phyloP scores from a whole-genome alignment of 371 early-diverging fungal species.

The Zopfochytrium polystomum region DNA sequence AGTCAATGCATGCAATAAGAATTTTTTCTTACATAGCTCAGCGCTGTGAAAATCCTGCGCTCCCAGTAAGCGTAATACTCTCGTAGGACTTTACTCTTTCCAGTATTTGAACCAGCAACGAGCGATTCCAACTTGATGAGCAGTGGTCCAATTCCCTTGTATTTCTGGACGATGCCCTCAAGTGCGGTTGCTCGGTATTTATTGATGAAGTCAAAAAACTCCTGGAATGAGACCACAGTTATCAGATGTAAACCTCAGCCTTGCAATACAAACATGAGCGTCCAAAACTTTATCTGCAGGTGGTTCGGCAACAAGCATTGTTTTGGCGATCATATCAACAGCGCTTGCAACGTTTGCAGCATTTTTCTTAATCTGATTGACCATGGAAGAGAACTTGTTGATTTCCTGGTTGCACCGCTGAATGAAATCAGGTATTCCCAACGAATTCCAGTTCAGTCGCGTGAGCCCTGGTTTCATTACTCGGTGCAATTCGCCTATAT shows the following conservation, averaged over 20 bases:
- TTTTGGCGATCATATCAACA: conserved; percentile 50
- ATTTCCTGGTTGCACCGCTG: conserved; percentile 54
- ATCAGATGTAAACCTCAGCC: not conserved
- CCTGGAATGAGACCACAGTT: conserved; percentile 28
- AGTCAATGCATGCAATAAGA: not conserved
- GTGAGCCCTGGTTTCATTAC: conserved; percentile 61
- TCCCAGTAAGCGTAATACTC: conserved; percentile 61
- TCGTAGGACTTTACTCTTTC: conserved; percentile 49
- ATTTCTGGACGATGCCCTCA: conserved; percentile 50
- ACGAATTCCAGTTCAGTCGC: conserved; percentile 59
- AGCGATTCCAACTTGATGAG: conserved; percentile 61
- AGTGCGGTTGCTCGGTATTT: conserved; percentile 41
- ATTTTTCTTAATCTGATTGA: conserved; percentile 59
- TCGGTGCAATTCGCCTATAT: conserved; percentile 51
- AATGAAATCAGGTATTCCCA: conserved; percentile 60
- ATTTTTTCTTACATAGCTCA: conserved; percentile 46
- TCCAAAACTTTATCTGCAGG: conserved; percentile 46
- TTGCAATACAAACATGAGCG: conserved; percentile 36
- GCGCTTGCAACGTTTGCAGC: conserved; percentile 51
- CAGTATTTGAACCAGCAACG: conserved; percentile 58
- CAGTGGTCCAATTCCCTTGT: conserved; percentile 55
- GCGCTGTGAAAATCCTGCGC: conserved; percentile 43
- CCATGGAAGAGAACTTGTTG: conserved; percentile 55
- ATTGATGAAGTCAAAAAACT: conserved; percentile 56
- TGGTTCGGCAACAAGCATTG: conserved; percentile 50